Conservation (phyloP, 2,329 filamentous ascomycete species). For the Beauveria pseudobassiana region DNA sequence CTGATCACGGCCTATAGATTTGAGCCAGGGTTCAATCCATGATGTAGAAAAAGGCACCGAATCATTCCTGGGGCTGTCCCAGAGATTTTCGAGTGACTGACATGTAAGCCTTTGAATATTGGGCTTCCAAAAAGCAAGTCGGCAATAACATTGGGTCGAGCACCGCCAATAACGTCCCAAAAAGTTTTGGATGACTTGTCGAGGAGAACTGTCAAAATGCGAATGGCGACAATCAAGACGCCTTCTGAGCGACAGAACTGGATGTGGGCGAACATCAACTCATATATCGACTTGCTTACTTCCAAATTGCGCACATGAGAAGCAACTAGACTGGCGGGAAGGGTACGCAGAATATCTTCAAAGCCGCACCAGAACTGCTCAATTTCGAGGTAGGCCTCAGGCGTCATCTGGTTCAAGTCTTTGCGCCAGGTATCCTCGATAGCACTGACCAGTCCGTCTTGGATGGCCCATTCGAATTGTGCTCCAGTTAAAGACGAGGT, state of each 20-base stretch:
- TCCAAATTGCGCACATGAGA: conserved; percentile 75
- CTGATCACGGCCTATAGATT: conserved; percentile 67
- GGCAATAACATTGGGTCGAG: conserved; percentile 72
- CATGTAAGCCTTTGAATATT: conserved; percentile 49
- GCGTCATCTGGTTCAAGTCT: conserved; percentile 27
- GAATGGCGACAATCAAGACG: conserved; percentile 61
- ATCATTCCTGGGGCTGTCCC: conserved; percentile 33
- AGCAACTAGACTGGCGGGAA: conserved; percentile 68
- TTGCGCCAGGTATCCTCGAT: conserved; percentile 53
- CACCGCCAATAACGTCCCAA: conserved; percentile 80
- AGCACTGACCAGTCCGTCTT: conserved; percentile 60
- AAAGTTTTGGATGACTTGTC: conserved; percentile 72
- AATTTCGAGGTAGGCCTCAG: conserved; percentile 39
- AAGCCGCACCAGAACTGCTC: conserved; percentile 75
- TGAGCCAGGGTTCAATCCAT: conserved; percentile 73
- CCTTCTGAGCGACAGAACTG: conserved; percentile 40
- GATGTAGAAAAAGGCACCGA: conserved; percentile 58
- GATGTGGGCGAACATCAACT: conserved; percentile 50
- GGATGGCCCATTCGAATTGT: conserved; percentile 84
- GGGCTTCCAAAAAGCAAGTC: conserved; percentile 75
- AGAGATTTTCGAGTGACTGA: conserved; percentile 46
- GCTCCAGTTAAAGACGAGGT: conserved; percentile 54
- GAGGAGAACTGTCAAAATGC: conserved; percentile 62
- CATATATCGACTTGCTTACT: conserved; percentile 55
- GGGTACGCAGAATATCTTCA: conserved; percentile 61